Percentiles rank a stretch among this genome's conserved stretches.
These are phyloP conservation scores for Clarireedia homoeocarpa DNA, from an alignment of 2,329 filamentous ascomycete species.

Conservation along the genomic window DNA sequence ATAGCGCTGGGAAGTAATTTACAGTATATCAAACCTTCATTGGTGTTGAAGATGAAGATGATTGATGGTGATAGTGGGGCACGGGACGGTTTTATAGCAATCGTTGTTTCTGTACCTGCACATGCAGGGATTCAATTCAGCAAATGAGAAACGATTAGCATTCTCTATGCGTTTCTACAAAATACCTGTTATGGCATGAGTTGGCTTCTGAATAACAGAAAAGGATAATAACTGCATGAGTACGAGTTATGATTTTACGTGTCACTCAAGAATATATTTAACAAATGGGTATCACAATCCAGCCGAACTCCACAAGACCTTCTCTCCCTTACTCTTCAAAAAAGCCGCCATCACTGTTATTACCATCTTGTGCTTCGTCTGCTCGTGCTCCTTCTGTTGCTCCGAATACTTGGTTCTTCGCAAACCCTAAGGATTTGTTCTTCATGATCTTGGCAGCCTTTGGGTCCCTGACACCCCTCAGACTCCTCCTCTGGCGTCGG, in stretches of 20 bases:
- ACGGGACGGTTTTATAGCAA: too few relatives aligned
- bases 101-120: too few relatives aligned
- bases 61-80: too few relatives aligned
- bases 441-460: slow-evolving; percentile 16
- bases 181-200: too few relatives aligned
- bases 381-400: slow-evolving; percentile 14
- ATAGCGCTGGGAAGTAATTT: too few relatives aligned
- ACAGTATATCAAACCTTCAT: too few relatives aligned
- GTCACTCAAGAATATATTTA: slow-evolving; percentile 1
- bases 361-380: slow-evolving; percentile 30
- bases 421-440: slow-evolving; percentile 23
- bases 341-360: slow-evolving; percentile 50
- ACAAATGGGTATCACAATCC: slow-evolving; percentile 8
- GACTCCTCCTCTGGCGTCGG: slow-evolving; percentile 26
- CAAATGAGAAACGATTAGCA: too few relatives aligned
- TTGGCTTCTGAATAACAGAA: not conserved
- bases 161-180: too few relatives aligned
- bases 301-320: slow-evolving; percentile 4
- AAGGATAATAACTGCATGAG: not conserved
- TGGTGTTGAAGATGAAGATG: too few relatives aligned
- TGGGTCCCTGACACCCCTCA: slow-evolving; percentile 12
- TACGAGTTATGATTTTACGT: not conserved
- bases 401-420: slow-evolving; percentile 26
- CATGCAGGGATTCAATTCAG: too few relatives aligned
- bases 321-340: slow-evolving; percentile 37